phyloP scores from a whole-genome alignment of 2,329 filamentous ascomycete species.

The Aspergillus brasiliensis region DNA sequence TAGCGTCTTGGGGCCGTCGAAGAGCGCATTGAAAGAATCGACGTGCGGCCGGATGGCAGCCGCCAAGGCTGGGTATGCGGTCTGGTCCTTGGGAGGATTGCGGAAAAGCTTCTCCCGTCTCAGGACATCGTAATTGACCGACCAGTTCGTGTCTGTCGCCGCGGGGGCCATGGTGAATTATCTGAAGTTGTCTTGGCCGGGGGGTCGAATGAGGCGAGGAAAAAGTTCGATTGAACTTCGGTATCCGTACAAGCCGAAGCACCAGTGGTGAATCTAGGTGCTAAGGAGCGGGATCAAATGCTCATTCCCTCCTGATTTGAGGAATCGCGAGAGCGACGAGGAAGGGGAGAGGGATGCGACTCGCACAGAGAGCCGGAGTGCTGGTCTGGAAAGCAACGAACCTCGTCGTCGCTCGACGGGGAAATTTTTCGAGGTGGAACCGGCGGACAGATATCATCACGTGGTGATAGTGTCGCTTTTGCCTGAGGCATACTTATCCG shows the following conservation, averaged over 20 bases:
- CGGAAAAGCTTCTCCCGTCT: slow-evolving; percentile 86
- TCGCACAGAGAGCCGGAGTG: slow-evolving; percentile 22
- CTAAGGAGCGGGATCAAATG: slow-evolving; percentile 1
- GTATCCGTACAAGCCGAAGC: slow-evolving; percentile 3
- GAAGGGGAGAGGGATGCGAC: slow-evolving; percentile 1
- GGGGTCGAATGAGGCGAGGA: slow-evolving; percentile 16
- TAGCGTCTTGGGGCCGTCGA: slow-evolving; percentile 71
- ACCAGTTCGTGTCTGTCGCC: slow-evolving; percentile 72
- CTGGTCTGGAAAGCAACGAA: slow-evolving; percentile 23
- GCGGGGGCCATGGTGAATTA: slow-evolving; percentile 54
- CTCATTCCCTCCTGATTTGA: slow-evolving; percentile 8
- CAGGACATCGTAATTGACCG: slow-evolving; percentile 80
- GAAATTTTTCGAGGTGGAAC: slow-evolving; percentile 46
- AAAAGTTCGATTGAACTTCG: slow-evolving; percentile 18
- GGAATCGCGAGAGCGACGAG: background rate
- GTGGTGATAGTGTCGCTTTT: slow-evolving; percentile 35
- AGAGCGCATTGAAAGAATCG: slow-evolving; percentile 91
- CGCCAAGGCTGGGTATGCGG: slow-evolving; percentile 84
- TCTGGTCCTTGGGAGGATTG: slow-evolving; percentile 82
- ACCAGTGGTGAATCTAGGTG: slow-evolving; percentile 3
- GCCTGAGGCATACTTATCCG: slow-evolving; percentile 26
- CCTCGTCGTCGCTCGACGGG: slow-evolving; percentile 27
- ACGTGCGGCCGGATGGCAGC: slow-evolving; percentile 88
- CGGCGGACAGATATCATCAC: slow-evolving; percentile 41
- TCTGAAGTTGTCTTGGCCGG: slow-evolving; percentile 13